phyloP scores from a whole-genome alignment of 495 filamentous ascomycete species.

The Hypoxylon rickii region DNA sequence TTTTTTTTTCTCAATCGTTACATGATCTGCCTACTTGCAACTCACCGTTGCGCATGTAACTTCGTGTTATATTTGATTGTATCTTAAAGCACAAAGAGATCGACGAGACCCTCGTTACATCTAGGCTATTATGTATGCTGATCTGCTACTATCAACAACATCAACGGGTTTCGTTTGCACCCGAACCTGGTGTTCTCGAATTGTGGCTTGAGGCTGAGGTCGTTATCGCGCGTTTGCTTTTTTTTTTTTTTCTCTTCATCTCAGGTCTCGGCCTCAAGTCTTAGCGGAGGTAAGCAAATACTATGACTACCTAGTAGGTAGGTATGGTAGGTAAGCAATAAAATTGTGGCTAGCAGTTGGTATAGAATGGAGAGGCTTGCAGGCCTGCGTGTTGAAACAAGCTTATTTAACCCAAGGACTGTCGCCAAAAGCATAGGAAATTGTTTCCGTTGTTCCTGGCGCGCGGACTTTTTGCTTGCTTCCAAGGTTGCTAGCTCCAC shows the following conservation, averaged over 20 bases:
- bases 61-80: neutral
- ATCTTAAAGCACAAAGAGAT: neutral
- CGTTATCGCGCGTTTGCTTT: neutral
- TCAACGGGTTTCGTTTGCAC: no score
- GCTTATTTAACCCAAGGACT: conserved; percentile 30
- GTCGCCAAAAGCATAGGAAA: conserved; percentile 5
- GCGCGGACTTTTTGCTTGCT: neutral
- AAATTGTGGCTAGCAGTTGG: no score
- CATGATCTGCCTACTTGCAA: no score
- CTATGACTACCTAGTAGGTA: neutral
- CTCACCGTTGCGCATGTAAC: neutral
- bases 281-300: no score
- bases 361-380: neutral
- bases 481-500: no score
- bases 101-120: neutral
- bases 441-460: conserved; percentile 15
- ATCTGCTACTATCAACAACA: no score
- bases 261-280: no score
- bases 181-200: no score
- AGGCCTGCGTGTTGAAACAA: conserved; percentile 17
- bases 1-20: no score
- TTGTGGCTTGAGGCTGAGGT: neutral
- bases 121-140: no score
- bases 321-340: no score
- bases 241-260: neutral